Evolutionary conservation across 306 rosid genomes (phyloP).

Genomic region (Bauhinia variegata): DNA sequence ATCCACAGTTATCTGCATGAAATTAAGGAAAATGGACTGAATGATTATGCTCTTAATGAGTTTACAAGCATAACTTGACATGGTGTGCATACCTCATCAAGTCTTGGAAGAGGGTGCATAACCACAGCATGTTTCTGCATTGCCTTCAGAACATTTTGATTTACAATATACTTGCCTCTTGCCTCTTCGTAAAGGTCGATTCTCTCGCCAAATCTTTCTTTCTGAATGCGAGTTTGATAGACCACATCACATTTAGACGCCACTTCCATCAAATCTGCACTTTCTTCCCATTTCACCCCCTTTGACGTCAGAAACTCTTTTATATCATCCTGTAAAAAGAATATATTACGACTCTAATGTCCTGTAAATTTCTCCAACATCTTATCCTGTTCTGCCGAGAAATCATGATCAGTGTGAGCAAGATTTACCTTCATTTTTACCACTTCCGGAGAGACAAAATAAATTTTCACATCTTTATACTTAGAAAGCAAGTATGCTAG

Average conservation of each 20-base stretch:
- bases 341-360: neutral
- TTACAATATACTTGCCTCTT: constrained; percentile 64
- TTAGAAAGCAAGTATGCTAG: constrained; percentile 61
- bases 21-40: neutral
- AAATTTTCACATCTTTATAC: constrained; percentile 53
- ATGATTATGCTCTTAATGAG: neutral
- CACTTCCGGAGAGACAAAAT: constrained; percentile 58
- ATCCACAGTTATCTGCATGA: constrained; percentile 49
- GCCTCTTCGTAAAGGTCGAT: constrained; percentile 60
- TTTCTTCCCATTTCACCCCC: constrained; percentile 63
- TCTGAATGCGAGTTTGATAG: constrained; percentile 66
- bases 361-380: neutral
- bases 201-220: constrained; percentile 58
- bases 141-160: constrained; percentile 42
- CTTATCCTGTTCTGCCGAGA: neutral
- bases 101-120: constrained; percentile 69
- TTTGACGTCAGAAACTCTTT: constrained; percentile 51
- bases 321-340: constrained; percentile 54
- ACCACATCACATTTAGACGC: constrained; percentile 58
- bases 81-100: constrained; percentile 49
- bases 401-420: neutral
- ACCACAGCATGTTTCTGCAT: constrained; percentile 60
- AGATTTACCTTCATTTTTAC: constrained; percentile 58
- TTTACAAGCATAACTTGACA: neutral
- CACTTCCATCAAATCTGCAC: constrained; percentile 57